Evolutionary conservation across 2,329 filamentous ascomycete genomes (phyloP), one percentile per base, ranked within the genome.

Genomic region (Phaeosphaeriaceae sp.): DNA sequence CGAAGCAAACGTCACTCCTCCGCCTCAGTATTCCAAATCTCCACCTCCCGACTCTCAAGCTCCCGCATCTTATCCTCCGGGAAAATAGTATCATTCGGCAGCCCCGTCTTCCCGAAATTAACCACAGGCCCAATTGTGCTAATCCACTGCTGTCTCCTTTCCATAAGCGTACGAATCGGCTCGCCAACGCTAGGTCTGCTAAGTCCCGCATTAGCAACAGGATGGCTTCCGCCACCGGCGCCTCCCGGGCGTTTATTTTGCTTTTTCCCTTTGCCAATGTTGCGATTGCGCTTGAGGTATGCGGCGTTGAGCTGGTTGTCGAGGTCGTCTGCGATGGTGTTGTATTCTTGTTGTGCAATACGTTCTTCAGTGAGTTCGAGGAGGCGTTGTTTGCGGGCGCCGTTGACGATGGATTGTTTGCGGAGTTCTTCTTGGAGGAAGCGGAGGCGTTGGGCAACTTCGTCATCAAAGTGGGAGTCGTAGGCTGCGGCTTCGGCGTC

Each of bases 321-420:
- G 17, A 99, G 86, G 71, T 99, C 94, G 70, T 99, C 94, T 42
- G 95, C 87, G 63, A 99, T 99, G 47, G 92, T 97, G 72, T 88
- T 89, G 78, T 96, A 99, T 72, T 99, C 94, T 70, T 99, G 94
- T 76, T 94, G 87, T 0, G 94, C 94, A 85, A 99, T 93, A 58
- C 91, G 87, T 71, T 96, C 92, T 63, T 92, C 89, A 6, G 94
- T 90, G 21, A 97, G 82, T 30, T 97, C 92, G 1, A 90, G 86
- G 9, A 99, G 80, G 2, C 92, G 85, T 6, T 90, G 82, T 75
- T 97, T 97, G 55, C 92, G 88, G 4, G 93, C 91, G 32, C 92
- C 93, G 71, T 99, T 99, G 73, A 89, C 79, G 47, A 96, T 85
- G 71, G 89, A 89, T 69, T 94, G 88, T 50, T 92, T 86, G 59